These are phyloP conservation scores for Isochrysis galbana DNA, from an alignment of 78 protist genomes.

Conservation along the genomic window DNA sequence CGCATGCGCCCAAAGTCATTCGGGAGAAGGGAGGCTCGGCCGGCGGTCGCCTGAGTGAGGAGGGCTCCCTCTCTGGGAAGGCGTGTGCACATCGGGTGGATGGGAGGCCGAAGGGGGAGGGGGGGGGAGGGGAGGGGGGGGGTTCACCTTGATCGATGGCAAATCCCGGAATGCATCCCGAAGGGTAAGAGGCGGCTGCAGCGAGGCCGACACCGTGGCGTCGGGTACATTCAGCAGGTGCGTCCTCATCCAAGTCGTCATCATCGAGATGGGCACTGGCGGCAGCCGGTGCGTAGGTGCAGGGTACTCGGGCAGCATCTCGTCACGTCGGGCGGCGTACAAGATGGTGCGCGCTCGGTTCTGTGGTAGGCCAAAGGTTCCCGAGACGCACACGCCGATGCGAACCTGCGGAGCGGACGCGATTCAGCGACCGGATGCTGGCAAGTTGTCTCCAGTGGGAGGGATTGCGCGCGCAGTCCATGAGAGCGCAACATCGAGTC, in stretches of 20 bases:
- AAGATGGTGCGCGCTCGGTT: neutral
- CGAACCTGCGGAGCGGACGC: too few species aligned
- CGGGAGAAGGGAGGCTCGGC: too few species aligned
- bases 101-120: too few species aligned
- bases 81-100: too few species aligned
- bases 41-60: too few species aligned
- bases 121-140: too few species aligned
- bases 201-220: neutral
- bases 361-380: neutral
- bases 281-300: neutral
- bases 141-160: neutral
- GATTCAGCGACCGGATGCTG: too few species aligned
- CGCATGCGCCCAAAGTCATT: too few species aligned
- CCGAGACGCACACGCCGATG: neutral
- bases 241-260: neutral
- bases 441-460: too few species aligned
- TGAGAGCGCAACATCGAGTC: too few species aligned
- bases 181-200: neutral
- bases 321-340: neutral
- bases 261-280: neutral
- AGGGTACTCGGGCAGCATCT: neutral
- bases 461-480: too few species aligned
- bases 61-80: too few species aligned
- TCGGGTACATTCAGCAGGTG: neutral
- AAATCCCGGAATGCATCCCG: neutral